Conservation (phyloP, 441 rosid species). For the Pelargonium fulgidum region DNA sequence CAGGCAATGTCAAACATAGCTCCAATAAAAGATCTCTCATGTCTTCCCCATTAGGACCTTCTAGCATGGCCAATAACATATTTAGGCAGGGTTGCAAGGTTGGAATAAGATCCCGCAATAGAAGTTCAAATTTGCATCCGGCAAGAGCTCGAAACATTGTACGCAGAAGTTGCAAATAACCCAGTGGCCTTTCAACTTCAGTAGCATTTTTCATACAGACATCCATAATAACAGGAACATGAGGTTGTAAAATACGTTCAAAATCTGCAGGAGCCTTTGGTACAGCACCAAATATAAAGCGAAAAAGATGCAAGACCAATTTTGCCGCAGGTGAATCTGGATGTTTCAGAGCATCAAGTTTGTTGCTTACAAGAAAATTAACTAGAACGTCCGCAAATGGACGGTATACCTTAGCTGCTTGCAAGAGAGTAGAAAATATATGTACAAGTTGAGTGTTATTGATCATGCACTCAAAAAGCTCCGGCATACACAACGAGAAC, state of each 20-base stretch:
- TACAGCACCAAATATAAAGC: conserved; percentile 82
- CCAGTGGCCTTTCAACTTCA: conserved; percentile 90
- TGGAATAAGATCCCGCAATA: conserved; percentile 79
- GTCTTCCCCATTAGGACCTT: conserved; percentile 92
- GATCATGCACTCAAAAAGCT: conserved; percentile 96
- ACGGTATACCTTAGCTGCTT: conserved; percentile 68
- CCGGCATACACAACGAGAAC: conserved; percentile 95
- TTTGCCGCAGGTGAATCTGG: conserved; percentile 83
- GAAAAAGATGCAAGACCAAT: conserved; percentile 83
- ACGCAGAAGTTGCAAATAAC: conserved; percentile 87
- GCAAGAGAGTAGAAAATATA: conserved; percentile 79
- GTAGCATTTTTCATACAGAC: conserved; percentile 89
- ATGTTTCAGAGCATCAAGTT: conserved; percentile 74
- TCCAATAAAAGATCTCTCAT: conserved; percentile 87
- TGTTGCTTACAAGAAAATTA: conserved; percentile 76
- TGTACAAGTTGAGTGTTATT: conserved; percentile 74
- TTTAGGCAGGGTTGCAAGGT: conserved; percentile 85
- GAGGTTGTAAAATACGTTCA: conserved; percentile 92
- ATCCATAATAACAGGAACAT: conserved; percentile 88
- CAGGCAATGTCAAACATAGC: conserved; percentile 90
- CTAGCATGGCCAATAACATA: conserved; percentile 89
- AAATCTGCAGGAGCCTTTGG: conserved; percentile 85
- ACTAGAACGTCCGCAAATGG: conserved; percentile 92
- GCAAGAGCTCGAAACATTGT: conserved; percentile 89
- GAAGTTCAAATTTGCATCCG: conserved; percentile 89